Evolutionary conservation across 2,329 filamentous ascomycete genomes (phyloP), one percentile per base, ranked within the genome.

Genomic region (Exophiala xenobiotica): DNA sequence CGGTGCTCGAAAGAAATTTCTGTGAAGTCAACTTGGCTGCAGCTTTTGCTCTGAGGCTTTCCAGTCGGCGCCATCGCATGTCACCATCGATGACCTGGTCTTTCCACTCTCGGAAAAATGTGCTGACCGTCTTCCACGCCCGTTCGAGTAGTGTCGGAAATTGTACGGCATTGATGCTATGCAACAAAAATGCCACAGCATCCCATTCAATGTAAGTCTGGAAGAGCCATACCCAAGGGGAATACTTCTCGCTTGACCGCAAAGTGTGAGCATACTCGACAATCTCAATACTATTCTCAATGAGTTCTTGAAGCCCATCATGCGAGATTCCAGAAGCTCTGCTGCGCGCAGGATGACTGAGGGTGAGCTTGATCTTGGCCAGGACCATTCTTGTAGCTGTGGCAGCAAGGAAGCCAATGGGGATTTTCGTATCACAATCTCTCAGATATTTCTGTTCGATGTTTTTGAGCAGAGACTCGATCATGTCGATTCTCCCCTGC

Each of bases 201-300:
- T 83, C 80, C 81, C 81, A 85, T 61, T 85, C 82, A 56, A 82
- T 77, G 50, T 84, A 82, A 2, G 79, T 82, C 23, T 74, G 72
- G 68, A 83, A 83, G 0, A 84, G 70, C 82, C 82, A 86, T 9
- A 48, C 19, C 49, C 49, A 52, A 12, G 43, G 49, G 6, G 49
- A 52, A 19, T 52, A 52, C 1, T 46, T 56, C 20, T 60, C 54
- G 31, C 59, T 53, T 2, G 37, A 19, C 18, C 57, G 46, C 6
- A 64, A 26, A 1, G n/a, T 24, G 4, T 45, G 39, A 8, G 59
- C 48, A 24, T 54, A 46, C n/a, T 57, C 46, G 8, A 64, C 46
- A 8, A 63, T 49, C 12, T 61, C 56, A 48, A 44, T 52, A 37
- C 51, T 58, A 24, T 33, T 55, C 31, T 40, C n/a, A 12, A 37